Evolutionary conservation across 805 yeast species (phyloP), one percentile per base, ranked within the genome.

Genomic region (Candida anglica): DNA sequence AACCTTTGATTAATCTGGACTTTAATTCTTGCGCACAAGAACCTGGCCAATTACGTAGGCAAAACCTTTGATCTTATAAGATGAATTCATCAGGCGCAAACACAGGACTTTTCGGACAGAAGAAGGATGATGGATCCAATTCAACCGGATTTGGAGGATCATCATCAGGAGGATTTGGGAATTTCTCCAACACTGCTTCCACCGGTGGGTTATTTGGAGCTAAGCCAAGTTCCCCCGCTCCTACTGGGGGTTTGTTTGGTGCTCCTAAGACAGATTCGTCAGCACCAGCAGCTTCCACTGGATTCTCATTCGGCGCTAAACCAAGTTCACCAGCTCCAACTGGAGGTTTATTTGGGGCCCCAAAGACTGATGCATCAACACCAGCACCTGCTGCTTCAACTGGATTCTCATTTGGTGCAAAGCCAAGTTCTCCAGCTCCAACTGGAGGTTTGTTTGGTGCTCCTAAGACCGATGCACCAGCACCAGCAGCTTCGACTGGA

Each of bases 161-260:
- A n/a, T n/a, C n/a, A n/a, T n/a, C 20, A 8, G 30, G 17, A 8
- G 25, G n/a, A n/a, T n/a, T n/a, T n/a, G n/a, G n/a, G n/a, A n/a
- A n/a, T n/a, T n/a, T n/a, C n/a, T n/a, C n/a, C n/a, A n/a, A n/a
- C n/a, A n/a, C n/a, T n/a, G n/a, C n/a, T n/a, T n/a, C n/a, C n/a
- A n/a, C 47, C 6, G 47, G 53, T 23, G 56, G 59, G 13, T 35
- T 54, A 32, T 55, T 53, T 45, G 63, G 62, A 6, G 35, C 35
- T 26, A 42, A 37, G 3, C 30, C 44, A 8, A 20, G 41, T 15
- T 9, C 33, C 9, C 15, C 33, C 7, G 21, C 21, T 18, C 15
- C 37, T 8, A 9, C 15, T 9, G 44, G 48, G 11, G 38, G 44
- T 5, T 19, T 33, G 5, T 34, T 46, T 30, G 43, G 38, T 6